These are phyloP conservation scores for Rhodomyrtus psidioides DNA, from an alignment of 441 rosid genomes.

Conservation along the genomic window DNA sequence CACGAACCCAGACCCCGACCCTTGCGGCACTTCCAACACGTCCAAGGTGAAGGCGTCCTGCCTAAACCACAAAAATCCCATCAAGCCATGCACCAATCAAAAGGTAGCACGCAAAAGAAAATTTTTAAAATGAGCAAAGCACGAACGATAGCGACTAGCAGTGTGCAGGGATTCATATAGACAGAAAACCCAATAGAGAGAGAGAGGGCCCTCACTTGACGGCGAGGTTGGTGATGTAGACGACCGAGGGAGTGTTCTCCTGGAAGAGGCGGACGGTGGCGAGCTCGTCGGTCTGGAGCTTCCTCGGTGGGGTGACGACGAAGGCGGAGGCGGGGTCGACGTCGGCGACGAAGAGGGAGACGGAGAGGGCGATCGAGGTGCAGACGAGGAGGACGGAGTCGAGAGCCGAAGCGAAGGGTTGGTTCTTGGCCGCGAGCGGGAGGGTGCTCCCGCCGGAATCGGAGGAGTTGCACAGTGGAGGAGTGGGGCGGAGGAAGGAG, in stretches of 20 bases:
- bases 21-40: conserved; percentile 95
- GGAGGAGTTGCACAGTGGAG: not conserved
- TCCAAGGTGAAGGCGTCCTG: conserved; percentile 96
- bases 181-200: not conserved
- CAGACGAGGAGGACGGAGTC: conserved; percentile 59
- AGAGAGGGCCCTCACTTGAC: conserved; percentile 32
- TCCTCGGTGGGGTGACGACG: conserved; percentile 62
- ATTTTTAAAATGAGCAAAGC: not conserved
- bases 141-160: not conserved
- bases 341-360: conserved; percentile 45
- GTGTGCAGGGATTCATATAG: not conserved
- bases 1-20: conserved; percentile 94
- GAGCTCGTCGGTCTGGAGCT: conserved; percentile 80
- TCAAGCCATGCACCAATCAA: not conserved
- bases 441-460: conserved; percentile 1
- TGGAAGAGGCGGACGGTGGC: conserved; percentile 89
- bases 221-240: conserved; percentile 91
- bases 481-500: not conserved
- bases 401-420: conserved; percentile 7
- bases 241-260: conserved; percentile 97
- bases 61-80: conserved; percentile 23
- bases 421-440: not conserved
- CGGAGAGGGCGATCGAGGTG: conserved; percentile 63
- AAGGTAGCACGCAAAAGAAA: not conserved
- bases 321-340: conserved; percentile 66